These are phyloP conservation scores for Aegle marmelos DNA, from an alignment of 345 rosid species.

Conservation along the genomic window DNA sequence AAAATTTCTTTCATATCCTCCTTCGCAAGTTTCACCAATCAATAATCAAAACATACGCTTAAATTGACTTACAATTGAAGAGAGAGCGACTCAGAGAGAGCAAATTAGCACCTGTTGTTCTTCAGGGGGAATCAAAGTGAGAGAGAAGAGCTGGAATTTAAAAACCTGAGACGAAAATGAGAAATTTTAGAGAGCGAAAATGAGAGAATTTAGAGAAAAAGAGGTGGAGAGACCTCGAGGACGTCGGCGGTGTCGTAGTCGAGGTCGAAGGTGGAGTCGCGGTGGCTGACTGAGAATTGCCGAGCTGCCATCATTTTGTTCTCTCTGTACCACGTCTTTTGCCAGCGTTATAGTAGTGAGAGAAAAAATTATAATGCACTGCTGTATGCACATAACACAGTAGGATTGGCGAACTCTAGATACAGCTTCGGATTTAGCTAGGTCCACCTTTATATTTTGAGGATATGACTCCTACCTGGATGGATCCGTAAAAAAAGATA, in stretches of 20 bases:
- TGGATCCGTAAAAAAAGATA: too few relatives aligned
- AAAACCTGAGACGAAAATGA: conserved; percentile 46
- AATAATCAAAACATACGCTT: conserved; percentile 15
- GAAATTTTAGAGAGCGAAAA: not conserved
- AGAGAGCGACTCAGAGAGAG: not conserved
- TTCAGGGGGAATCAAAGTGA: conserved; percentile 78
- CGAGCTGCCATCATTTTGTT: conserved; percentile 81
- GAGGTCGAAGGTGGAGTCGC: conserved; percentile 43
- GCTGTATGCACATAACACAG: too few relatives aligned
- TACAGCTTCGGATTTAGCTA: too few relatives aligned
- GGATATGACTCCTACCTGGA: too few relatives aligned
- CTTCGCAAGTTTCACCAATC: conserved; percentile 18
- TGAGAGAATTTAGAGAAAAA: not conserved
- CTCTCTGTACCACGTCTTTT: not conserved
- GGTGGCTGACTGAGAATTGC: conserved; percentile 44
- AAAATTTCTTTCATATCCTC: conserved; percentile 36
- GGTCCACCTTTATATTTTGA: too few relatives aligned
- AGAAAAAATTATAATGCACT: too few relatives aligned
- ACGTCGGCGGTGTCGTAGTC: conserved; percentile 78
- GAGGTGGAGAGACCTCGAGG: conserved; percentile 47
- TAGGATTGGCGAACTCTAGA: too few relatives aligned
- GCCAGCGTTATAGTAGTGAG: too few relatives aligned
- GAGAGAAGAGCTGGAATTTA: conserved; percentile 73
- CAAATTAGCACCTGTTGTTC: conserved; percentile 53
- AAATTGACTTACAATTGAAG: not conserved